Conservation (phyloP, 2,329 filamentous ascomycete species). For the Hortaea werneckii region DNA sequence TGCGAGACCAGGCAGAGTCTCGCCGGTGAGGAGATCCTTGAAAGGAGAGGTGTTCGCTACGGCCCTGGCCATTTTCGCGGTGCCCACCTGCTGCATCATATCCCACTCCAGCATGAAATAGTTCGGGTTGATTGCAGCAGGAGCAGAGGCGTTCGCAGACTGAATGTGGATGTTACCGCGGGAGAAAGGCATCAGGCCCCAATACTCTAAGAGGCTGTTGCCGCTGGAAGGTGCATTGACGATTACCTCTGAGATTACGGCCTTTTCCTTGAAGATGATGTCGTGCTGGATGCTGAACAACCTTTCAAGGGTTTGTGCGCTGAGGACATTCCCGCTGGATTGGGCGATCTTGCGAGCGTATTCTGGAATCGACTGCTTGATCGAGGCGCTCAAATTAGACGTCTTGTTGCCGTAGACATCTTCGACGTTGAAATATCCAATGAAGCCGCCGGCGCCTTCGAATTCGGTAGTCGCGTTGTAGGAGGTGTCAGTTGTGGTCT, state of each 20-base stretch:
- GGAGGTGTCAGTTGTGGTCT: neutral
- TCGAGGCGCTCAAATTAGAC: neutral
- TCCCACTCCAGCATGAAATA: constrained; percentile 20
- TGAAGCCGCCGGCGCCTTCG: neutral
- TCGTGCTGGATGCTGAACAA: no score
- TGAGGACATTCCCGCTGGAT: no score
- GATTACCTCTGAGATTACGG: no score
- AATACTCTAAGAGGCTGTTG: no score
- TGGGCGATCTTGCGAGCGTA: neutral
- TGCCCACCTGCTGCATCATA: constrained; percentile 12
- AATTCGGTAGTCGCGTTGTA: neutral
- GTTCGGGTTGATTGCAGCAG: constrained; percentile 19
- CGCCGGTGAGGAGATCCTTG: constrained; percentile 10
- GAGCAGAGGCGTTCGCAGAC: constrained; percentile 6
- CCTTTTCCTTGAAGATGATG: no score
- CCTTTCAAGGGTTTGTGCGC: no score
- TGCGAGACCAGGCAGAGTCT: constrained; percentile 12
- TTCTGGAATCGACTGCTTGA: neutral
- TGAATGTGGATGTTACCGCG: constrained; percentile 19
- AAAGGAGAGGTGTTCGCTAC: constrained; percentile 35
- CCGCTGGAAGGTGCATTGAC: no score
- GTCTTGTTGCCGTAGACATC: neutral
- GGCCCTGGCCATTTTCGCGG: constrained; percentile 25
- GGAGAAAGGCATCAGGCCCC: constrained; percentile 13
- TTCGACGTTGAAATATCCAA: neutral